phyloP scores from a whole-genome alignment of 371 early-diverging fungal species.

The Massospora cicadina region DNA sequence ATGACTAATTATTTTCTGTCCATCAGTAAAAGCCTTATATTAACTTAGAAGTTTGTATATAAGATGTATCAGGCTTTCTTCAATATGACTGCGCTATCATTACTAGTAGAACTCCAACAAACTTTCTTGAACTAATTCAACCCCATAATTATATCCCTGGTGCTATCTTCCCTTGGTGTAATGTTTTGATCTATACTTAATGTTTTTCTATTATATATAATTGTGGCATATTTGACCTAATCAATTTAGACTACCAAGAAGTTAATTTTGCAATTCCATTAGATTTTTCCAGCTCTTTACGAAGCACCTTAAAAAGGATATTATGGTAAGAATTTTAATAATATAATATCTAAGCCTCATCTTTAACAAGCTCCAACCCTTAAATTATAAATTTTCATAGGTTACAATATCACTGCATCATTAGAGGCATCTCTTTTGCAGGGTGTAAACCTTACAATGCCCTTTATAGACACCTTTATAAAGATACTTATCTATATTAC shows the following conservation, averaged over 20 bases:
- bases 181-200: not conserved
- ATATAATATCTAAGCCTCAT: not conserved
- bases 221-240: not conserved
- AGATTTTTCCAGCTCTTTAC: not conserved
- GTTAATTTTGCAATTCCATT: not conserved
- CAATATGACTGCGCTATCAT: not conserved
- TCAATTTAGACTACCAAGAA: not conserved
- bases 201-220: not conserved
- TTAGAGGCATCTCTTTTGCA: not conserved
- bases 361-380: not conserved
- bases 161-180: not conserved
- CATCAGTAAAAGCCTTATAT: not conserved
- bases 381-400: no score
- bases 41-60: not conserved
- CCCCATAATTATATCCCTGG: not conserved
- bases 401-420: no score
- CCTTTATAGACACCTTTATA: not conserved
- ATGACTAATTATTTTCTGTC: not conserved
- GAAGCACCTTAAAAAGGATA: not conserved
- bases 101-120: not conserved
- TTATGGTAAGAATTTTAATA: not conserved
- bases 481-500: not conserved
- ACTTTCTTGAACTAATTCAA: not conserved
- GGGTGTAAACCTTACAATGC: not conserved
- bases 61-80: not conserved